Base-by-base conservation (phyloP, 192 early-diverging fungal species). In the Geosiphon pyriformis region DNA sequence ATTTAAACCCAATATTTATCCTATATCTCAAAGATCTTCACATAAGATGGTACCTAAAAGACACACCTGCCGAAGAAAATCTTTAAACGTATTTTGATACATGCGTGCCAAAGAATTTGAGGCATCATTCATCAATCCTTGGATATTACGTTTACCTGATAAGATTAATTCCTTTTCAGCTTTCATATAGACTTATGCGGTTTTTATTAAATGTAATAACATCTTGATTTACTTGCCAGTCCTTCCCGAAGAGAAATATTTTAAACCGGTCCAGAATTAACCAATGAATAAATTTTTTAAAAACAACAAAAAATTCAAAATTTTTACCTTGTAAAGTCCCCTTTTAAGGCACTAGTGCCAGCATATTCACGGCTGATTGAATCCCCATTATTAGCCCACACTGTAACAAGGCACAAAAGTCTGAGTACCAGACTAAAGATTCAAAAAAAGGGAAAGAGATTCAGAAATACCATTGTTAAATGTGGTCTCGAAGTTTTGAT, bases 371-470 rank as follows among this genome's bases (percentile, higher is more conserved):
- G 72, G 68, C 85, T 87, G 33, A 91, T 90, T 27, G 80, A 84
- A 72, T 91, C 90, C 23, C 90, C 90, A 60, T 88, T 91, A 72
- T 91, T 90, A 4, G 90, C 90, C 90, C 90, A 91, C 15, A 85
- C 83, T 80, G 52, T 18, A 18, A 10, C 17, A 56, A 32, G 17
- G 8, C 48, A 31, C 11, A 51, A 8, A 8, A 50, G 31, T 37
- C 22, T 59, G 7, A 2, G 17, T 57, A 67, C 8, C 22, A 61
- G 33, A 68, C 69, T 22, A 49, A 25, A 4, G 22, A 23, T 23
- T 52, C 26, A 25, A 51, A 17, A 23, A 53, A 59, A 8, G 11
- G 2, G 15, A 42, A 15, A 20, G 23, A 48, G 26, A 22, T 27
- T 0, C 23, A 29, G 12, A 22, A 12, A 47, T 54, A 78, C 70